Evolutionary conservation across 345 rosid species (phyloP), one percentile per base, ranked within the genome.

Genomic region (Lepidium africanum): DNA sequence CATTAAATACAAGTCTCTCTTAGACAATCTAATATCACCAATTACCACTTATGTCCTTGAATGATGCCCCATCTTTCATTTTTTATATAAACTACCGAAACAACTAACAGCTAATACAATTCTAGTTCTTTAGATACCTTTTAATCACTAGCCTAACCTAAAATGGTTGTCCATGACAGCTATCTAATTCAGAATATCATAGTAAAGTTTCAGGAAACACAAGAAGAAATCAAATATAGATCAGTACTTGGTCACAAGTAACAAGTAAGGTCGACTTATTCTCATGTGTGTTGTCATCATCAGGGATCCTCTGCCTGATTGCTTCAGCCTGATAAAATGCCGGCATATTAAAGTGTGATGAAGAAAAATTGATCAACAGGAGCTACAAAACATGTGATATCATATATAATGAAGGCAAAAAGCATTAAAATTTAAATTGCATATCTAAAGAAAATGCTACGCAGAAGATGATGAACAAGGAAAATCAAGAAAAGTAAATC

Each of bases 181-280:
- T 57, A 51, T 25, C 63, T 52, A 66, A 33, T 43, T 36, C 19
- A 67, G 7, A 10, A 53, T 52, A 25, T 47, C 6, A 32, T 15
- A 37, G 27, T n/a, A 54, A 67, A 53, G 53, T 23, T 69, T 45
- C 39, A 0, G 6, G 7, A 53, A 60, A 51, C 51, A 9, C 39
- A 52, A 49, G 27, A 61, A 43, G 15, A 61, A 43, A 7, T 36
- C 32, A 62, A 17, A 60, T 50, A 69, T 9, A 53, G 83, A 77
- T 66, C 58, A 67, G 75, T 90, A 86, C 96, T 86, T 93, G 97
- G 80, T 93, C 97, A 71, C 82, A 78, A 53, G 95, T 87, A 69
- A 87, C 63, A 63, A 90, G 75, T 65, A 91, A 43, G 70, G 89
- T 81, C 59, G 87, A 83, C 62, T 77, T 81, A 75, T 78, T 84